Conservation (phyloP, 1,139 yeast genomes). For the Diutina neorugosa region DNA sequence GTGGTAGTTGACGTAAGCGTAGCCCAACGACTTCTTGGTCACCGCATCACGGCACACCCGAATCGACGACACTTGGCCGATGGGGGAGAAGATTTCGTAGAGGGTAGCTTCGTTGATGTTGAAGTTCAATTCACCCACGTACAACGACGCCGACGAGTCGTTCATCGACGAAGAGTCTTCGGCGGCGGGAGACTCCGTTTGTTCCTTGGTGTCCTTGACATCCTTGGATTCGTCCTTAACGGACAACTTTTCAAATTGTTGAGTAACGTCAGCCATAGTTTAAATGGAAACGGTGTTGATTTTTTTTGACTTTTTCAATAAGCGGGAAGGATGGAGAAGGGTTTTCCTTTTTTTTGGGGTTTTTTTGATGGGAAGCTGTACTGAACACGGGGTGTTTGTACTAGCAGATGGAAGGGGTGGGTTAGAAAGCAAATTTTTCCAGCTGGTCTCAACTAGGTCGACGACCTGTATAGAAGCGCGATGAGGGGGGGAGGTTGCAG, state of each 20-base stretch:
- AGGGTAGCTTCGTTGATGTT: slow-evolving; percentile 88
- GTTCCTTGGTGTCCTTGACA: not conserved
- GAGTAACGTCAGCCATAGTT: slow-evolving; percentile 3
- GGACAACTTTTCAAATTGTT: slow-evolving; percentile 4
- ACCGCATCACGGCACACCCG: slow-evolving; percentile 99
- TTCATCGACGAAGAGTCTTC: slow-evolving; percentile 14
- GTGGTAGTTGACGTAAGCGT: slow-evolving; percentile 96
- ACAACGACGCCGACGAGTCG: slow-evolving; percentile 72
- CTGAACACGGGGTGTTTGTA: not conserved
- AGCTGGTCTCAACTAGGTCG: not conserved
- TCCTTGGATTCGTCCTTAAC: slow-evolving; percentile 4
- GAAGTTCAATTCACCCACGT: slow-evolving; percentile 95
- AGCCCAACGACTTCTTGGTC: slow-evolving; percentile 93
- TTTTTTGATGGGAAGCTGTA: not conserved
- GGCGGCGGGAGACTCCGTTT: slow-evolving; percentile 3
- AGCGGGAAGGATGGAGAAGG: slow-evolving; percentile 1
- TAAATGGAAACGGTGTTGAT: not conserved
- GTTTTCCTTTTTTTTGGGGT: slow-evolving; percentile 2
- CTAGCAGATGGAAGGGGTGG: not conserved
- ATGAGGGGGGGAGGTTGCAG: not conserved
- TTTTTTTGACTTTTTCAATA: not conserved
- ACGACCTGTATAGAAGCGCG: not conserved
- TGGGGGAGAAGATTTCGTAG: slow-evolving; percentile 87
- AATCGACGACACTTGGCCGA: slow-evolving; percentile 93
- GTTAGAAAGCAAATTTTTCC: not conserved